These are phyloP conservation scores for Scheffersomyces parashehatae DNA, from an alignment of 1,139 yeast genomes.

Conservation along the genomic window DNA sequence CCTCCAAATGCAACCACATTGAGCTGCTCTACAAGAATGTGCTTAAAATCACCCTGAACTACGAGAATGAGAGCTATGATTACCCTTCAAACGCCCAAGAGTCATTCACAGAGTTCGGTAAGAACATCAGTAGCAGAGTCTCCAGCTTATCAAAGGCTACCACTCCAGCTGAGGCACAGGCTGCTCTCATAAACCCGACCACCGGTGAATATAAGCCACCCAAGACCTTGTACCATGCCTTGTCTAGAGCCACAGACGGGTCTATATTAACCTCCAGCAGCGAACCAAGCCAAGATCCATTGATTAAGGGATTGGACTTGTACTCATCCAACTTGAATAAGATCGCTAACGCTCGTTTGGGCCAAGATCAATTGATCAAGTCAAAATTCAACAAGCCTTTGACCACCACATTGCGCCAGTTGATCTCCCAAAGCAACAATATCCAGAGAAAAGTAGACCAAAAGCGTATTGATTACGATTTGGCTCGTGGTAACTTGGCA, in stretches of 20 bases:
- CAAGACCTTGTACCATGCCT: slow-evolving; percentile 82
- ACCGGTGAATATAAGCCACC: slow-evolving; percentile 63
- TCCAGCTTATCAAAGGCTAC: slow-evolving; percentile 72
- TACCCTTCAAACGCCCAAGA: slow-evolving; percentile 80
- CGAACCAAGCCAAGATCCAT: slow-evolving; percentile 44
- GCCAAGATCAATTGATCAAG: slow-evolving; percentile 76
- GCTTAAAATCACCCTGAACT: slow-evolving; percentile 67
- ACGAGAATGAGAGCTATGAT: slow-evolving; percentile 80
- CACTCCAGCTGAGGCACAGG: slow-evolving; percentile 81
- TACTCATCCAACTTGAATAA: slow-evolving; percentile 52
- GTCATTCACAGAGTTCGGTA: slow-evolving; percentile 72
- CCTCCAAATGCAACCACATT: slow-evolving; percentile 72
- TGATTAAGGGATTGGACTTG: slow-evolving; percentile 44
- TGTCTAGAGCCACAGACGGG: slow-evolving; percentile 72
- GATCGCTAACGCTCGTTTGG: slow-evolving; percentile 80
- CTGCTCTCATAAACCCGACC: slow-evolving; percentile 61
- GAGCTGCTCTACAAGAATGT: slow-evolving; percentile 72
- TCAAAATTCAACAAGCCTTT: slow-evolving; percentile 71
- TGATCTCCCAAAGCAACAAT: slow-evolving; percentile 64
- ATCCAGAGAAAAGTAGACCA: slow-evolving; percentile 79
- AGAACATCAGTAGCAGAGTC: slow-evolving; percentile 65
- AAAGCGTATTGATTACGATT: slow-evolving; percentile 77
- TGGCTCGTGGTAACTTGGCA: slow-evolving; percentile 67
- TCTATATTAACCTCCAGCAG: slow-evolving; percentile 50
- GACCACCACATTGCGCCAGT: slow-evolving; percentile 61